Evolutionary conservation across 1,139 yeast genomes (phyloP).

Genomic region (Blastobotrys proliferans): DNA sequence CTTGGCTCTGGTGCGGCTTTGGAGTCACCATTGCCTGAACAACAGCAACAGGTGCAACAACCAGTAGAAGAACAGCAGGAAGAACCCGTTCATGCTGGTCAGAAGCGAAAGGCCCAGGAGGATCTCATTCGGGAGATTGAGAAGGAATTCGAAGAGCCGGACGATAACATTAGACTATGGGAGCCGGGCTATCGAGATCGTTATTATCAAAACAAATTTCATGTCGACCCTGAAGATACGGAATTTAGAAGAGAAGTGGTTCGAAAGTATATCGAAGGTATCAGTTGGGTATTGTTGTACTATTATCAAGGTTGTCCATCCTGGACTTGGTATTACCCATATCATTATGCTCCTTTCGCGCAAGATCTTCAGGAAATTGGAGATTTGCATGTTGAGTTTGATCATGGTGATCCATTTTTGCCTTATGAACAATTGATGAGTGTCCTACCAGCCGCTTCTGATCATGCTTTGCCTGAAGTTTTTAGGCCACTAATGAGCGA

Average conservation of each 20-base stretch:
- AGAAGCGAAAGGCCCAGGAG: conserved; percentile 15
- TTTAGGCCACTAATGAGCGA: conserved; percentile 82
- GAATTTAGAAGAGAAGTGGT: conserved; percentile 61
- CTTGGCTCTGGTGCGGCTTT: conserved; percentile 16
- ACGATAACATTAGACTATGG: conserved; percentile 66
- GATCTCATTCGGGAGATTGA: conserved; percentile 11
- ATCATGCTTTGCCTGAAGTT: conserved; percentile 82
- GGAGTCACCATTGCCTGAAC: conserved; percentile 3
- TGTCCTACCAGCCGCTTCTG: conserved; percentile 94
- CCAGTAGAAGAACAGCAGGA: conserved; percentile 17
- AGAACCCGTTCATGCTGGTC: conserved; percentile 15
- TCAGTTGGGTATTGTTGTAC: conserved; percentile 89
- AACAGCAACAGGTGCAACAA: conserved; percentile 3
- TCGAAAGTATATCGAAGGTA: conserved; percentile 81
- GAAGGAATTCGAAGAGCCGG: conserved; percentile 32
- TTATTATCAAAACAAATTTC: conserved; percentile 75
- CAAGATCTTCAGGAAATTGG: conserved; percentile 59
- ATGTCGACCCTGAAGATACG: conserved; percentile 53
- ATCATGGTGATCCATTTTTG: conserved; percentile 72
- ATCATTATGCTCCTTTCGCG: conserved; percentile 97
- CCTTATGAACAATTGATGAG: conserved; percentile 98
- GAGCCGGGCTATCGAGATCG: conserved; percentile 85
- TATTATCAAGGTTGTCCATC: conserved; percentile 98
- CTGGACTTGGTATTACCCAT: conserved; percentile 98
- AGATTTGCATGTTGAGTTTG: conserved; percentile 58